phyloP scores from a whole-genome alignment of 2,329 filamentous ascomycete species.

The Anthostomella pinea region DNA sequence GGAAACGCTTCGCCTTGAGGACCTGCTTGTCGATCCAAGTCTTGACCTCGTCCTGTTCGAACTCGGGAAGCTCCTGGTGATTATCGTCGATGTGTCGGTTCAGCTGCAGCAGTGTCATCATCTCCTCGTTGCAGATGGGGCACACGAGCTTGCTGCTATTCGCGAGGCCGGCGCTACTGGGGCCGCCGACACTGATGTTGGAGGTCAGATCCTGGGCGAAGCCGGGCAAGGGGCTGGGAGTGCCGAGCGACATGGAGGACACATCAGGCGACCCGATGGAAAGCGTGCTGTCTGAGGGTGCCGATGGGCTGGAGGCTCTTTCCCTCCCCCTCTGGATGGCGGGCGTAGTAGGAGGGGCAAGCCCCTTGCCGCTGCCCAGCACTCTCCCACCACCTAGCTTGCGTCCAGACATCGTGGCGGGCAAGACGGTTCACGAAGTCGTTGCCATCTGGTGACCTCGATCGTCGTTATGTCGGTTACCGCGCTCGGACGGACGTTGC shows the following conservation, averaged over 20 bases:
- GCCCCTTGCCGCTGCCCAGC: constrained; percentile 79
- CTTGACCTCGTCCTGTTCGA: constrained; percentile 91
- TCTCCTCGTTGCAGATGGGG: constrained; percentile 98
- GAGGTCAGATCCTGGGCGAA: constrained; percentile 76
- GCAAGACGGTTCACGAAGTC: constrained; percentile 3
- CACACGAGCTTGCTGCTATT: constrained; percentile 73
- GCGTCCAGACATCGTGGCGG: constrained; percentile 68
- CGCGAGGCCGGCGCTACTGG: constrained; percentile 53
- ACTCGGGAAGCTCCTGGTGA: constrained; percentile 84
- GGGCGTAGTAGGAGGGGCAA: constrained; percentile 59
- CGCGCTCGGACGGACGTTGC: too few species aligned
- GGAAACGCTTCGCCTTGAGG: constrained; percentile 87
- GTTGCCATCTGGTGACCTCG: constrained; percentile 11
- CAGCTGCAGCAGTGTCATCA: constrained; percentile 91
- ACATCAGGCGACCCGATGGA: constrained; percentile 70
- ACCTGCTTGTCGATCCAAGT: constrained; percentile 97
- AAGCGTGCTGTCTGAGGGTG: constrained; percentile 66
- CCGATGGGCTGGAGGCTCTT: constrained; percentile 47
- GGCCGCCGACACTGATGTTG: constrained; percentile 66
- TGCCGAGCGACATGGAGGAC: constrained; percentile 39
- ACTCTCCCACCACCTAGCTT: constrained; percentile 91
- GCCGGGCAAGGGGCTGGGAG: constrained; percentile 61
- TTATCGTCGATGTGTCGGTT: constrained; percentile 85
- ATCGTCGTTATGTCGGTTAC: too few species aligned
- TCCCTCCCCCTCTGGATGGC: constrained; percentile 38